These are phyloP conservation scores for Fraxinus americana DNA, from an alignment of 257 asterid genomes.

Conservation along the genomic window DNA sequence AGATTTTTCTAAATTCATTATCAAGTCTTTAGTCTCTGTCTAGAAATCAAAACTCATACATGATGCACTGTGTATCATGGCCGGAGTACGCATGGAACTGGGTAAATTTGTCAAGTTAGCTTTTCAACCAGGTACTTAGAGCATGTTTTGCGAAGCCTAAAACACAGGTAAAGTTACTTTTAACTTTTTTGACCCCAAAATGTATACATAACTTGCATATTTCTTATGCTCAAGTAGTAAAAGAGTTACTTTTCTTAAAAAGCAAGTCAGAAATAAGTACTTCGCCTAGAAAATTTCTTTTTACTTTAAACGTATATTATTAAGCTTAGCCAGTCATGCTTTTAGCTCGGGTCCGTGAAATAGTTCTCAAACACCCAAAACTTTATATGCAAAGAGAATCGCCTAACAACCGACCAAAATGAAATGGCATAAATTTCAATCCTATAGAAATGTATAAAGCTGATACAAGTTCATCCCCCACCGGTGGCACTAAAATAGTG, in stretches of 20 bases:
- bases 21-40: background rate
- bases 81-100: background rate
- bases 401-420: background rate
- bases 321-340: background rate
- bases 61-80: background rate
- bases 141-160: background rate
- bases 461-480: too few relatives aligned
- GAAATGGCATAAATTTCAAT: background rate
- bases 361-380: constrained; percentile 5
- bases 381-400: background rate
- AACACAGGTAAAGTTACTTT: background rate
- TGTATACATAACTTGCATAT: too few relatives aligned
- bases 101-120: background rate
- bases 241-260: too few relatives aligned
- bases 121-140: background rate
- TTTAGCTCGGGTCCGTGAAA: background rate
- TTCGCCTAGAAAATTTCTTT: background rate
- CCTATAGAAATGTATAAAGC: too few relatives aligned
- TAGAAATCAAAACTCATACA: constrained; percentile 19
- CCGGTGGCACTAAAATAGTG: too few relatives aligned
- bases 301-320: background rate
- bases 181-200: background rate
- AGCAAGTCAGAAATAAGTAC: too few relatives aligned
- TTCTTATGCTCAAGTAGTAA: too few relatives aligned
- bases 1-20: background rate